A percentile compares a stretch with the other conserved stretches of the same genome.
phyloP scores from a whole-genome alignment of 345 rosid species.

The Conringia planisiliqua region DNA sequence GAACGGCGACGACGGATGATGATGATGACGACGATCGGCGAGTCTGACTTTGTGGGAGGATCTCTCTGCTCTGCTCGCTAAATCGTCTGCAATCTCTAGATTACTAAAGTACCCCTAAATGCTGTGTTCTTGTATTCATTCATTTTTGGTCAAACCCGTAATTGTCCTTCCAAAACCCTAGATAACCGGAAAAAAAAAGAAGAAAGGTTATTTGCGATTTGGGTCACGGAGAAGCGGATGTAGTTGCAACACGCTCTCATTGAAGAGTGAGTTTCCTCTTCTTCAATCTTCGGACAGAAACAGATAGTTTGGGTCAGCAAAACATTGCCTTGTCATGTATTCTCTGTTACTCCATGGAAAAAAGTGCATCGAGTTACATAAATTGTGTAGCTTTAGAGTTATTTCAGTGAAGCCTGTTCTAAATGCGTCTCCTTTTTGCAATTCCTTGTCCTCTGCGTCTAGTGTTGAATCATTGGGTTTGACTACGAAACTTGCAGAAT shows the following conservation, averaged over 20 bases:
- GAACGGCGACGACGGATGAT: neutral
- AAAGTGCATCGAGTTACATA: neutral
- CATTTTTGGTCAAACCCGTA: neutral
- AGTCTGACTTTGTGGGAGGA: neutral
- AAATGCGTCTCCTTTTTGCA: neutral
- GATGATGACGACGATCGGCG: neutral
- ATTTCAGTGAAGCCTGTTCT: neutral
- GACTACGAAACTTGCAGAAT: conserved; percentile 6
- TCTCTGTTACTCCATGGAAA: conserved; percentile 14
- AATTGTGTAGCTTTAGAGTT: neutral
- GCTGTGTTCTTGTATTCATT: neutral
- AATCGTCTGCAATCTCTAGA: neutral
- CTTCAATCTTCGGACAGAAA: neutral
- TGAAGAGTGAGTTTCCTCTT: neutral
- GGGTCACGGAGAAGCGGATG: neutral
- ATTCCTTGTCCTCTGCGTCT: neutral
- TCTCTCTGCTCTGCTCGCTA: neutral
- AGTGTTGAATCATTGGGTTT: conserved; percentile 19
- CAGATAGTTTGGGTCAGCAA: neutral
- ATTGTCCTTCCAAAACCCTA: neutral
- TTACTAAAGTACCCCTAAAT: neutral
- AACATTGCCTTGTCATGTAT: neutral
- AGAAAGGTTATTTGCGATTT: neutral
- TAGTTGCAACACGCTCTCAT: neutral
- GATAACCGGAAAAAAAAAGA: neutral